These are phyloP conservation scores for Arachis hypogaea DNA, from an alignment of 306 rosid genomes.

Conservation along the genomic window DNA sequence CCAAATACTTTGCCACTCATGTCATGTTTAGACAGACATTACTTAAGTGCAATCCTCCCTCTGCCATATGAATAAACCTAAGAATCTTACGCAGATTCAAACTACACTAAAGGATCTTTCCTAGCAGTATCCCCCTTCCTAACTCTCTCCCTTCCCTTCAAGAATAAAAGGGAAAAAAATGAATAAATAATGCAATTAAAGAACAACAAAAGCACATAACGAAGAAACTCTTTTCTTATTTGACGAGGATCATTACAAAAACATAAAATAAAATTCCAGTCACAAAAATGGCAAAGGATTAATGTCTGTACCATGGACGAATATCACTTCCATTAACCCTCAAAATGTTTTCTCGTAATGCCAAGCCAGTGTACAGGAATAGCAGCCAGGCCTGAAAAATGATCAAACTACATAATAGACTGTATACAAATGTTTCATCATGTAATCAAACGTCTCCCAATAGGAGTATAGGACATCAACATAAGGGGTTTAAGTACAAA, in stretches of 20 bases:
- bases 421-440: slow-evolving; percentile 29
- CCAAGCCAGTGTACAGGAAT: slow-evolving; percentile 93
- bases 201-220: slow-evolving; percentile 17
- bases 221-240: slow-evolving; percentile 13
- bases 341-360: slow-evolving; percentile 93
- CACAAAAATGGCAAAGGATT: slow-evolving; percentile 13
- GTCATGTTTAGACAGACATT: background rate
- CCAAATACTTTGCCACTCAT: background rate
- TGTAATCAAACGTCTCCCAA: slow-evolving; percentile 18
- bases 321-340: slow-evolving; percentile 97
- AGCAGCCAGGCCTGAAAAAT: slow-evolving; percentile 88
- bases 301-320: slow-evolving; percentile 78
- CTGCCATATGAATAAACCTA: background rate
- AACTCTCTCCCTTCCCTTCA: background rate
- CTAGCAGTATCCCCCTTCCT: background rate
- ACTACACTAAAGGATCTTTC: slow-evolving; percentile 5
- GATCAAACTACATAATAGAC: slow-evolving; percentile 35
- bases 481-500: slow-evolving; percentile 16
- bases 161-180: slow-evolving; percentile 17
- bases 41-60: slow-evolving; percentile 1
- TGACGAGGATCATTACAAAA: slow-evolving; percentile 11
- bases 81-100: slow-evolving; percentile 1
- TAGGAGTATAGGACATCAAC: background rate
- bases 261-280: background rate
- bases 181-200: slow-evolving; percentile 7